Evolutionary conservation across 495 filamentous ascomycete genomes (phyloP), one percentile per base, ranked within the genome.

Genomic region (Penicillium roqueforti): DNA sequence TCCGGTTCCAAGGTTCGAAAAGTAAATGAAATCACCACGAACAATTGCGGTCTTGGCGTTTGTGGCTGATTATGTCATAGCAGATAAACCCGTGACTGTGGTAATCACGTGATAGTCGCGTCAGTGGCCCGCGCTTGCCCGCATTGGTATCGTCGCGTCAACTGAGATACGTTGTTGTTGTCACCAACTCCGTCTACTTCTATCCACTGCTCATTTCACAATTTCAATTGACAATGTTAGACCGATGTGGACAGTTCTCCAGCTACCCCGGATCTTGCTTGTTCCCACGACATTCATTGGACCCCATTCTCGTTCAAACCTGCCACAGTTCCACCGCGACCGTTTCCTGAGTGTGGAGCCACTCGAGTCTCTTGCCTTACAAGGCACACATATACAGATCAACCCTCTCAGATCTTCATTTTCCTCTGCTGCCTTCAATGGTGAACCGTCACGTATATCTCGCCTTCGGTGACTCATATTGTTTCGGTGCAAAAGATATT

Each of bases 311-410:
- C 61, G 61, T 60, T 51, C 38, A 55, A 32, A 58, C 55, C 55
- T 54, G 60, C 55, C 50, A 22, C 29, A 46, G 49, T 51, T 49
- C 29, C 47, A 25, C 54, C 56, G 49, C 40, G 40, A 46, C 55
- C 47, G 47, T 50, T 62, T 40, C 51, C 26, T 39, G 47, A 51
- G 55, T 58, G 54, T 58, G 55, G 48, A 64, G 48, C 45, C 61
- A 29, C 38, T 51, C 46, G 55, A 57, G 55, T 66, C 51, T 62
- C 48, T 67, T 65, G 69, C 70, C 68, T 59, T 37, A 10, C 32
- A 31, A 60, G 68, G 67, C 67, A 63, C 49, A 37, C 25, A 59
- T 63, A 64, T 71, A 73, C 68, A 73, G 67, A 44, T 19, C 45
- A 57, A 58, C 65, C 61, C 58, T 68, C 61, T 58, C 46, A 32